Percentiles rank a stretch among this genome's conserved stretches.
These are phyloP conservation scores for Tylopilus sp. DNA, from an alignment of 1,284 basidiomycete species.

Conservation along the genomic window DNA sequence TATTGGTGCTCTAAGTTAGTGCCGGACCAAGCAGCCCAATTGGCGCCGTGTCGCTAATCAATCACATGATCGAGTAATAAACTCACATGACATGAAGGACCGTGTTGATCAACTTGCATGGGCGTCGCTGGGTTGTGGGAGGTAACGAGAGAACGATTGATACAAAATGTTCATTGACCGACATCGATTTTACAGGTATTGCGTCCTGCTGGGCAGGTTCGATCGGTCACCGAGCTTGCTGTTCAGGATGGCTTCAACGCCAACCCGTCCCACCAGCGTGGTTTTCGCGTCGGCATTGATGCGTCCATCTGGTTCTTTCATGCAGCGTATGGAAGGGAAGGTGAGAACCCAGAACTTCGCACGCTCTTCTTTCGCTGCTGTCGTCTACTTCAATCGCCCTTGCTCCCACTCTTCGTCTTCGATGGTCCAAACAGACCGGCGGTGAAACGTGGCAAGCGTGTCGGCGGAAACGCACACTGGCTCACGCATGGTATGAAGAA, in stretches of 20 bases:
- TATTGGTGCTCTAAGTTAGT: no score
- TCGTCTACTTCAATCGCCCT: conserved; percentile 69
- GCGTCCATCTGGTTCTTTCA: conserved; percentile 82
- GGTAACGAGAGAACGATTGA: conserved; percentile 16
- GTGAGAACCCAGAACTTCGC: conserved; percentile 72
- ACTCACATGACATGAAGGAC: conserved; percentile 5
- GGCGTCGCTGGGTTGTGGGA: conserved; percentile 49
- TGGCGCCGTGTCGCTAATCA: no score
- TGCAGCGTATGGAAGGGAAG: conserved; percentile 65
- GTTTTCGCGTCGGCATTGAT: conserved; percentile 71
- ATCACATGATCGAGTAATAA: no score
- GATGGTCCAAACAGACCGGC: conserved; percentile 84
- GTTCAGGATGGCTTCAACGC: conserved; percentile 65
- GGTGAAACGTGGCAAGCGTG: conserved; percentile 75
- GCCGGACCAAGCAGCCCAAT: no score
- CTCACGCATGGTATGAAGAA: conserved; percentile 67
- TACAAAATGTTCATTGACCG: not conserved
- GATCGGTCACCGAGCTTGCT: conserved; percentile 65
- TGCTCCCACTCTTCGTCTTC: conserved; percentile 90
- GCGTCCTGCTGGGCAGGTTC: conserved; percentile 54
- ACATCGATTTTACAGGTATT: conserved; percentile 44
- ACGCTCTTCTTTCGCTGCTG: conserved; percentile 74
- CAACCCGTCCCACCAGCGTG: conserved; percentile 54
- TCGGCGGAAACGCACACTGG: conserved; percentile 59
- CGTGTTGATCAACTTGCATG: conserved; percentile 28